Base-by-base conservation (phyloP, 2,329 filamentous ascomycete species). In the Pyricularia sp. region DNA sequence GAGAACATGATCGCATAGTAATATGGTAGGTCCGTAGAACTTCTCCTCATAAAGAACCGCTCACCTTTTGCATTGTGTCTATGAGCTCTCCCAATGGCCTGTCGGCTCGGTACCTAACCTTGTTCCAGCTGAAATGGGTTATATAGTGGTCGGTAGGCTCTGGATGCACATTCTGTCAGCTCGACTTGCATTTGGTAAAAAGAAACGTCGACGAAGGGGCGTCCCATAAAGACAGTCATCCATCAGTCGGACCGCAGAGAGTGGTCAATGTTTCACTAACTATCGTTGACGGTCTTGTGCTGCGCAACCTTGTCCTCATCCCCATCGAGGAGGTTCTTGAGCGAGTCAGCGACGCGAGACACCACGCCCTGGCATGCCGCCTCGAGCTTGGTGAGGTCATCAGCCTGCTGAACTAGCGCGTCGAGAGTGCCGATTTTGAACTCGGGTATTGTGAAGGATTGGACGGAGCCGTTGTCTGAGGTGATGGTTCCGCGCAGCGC, bases 401-500 rank as follows among this genome's bases (percentile, higher is more conserved):
- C 95, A 69, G 95, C 95, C 80, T 99, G 94, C 81, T 97, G 92
- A 64, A 99, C 93, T 69, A 99, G 85, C 58, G 92, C 93, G 81
- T 99, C 95, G 55, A 99, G 86, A 0, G 95, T 97, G 70, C 95
- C 95, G 78, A 99, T 97, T 84, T 98, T 99, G 86, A 99, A 97
- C 72, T 93, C 90, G 25, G 95, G 95, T 72, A 98, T 91, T 69
- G 87, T 82, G 77, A 98, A 97, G 2, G 89, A 88, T 67, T 88
- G 82, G 64, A 93, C 90, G 68, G 86, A 88, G 77, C 91, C 93
- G 78, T 92, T 89, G 74, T 97, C 92, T 69, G 87, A 81, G 66
- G 87, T 84, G 69, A 97, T 85, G 61, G 90, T 92, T 69, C 89
- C 82, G 73, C 89, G 88, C 71, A 99, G 81, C 64, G 92, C 87